These are phyloP conservation scores for Triglochin maritima DNA, from an alignment of 106 monocot species.

Conservation along the genomic window DNA sequence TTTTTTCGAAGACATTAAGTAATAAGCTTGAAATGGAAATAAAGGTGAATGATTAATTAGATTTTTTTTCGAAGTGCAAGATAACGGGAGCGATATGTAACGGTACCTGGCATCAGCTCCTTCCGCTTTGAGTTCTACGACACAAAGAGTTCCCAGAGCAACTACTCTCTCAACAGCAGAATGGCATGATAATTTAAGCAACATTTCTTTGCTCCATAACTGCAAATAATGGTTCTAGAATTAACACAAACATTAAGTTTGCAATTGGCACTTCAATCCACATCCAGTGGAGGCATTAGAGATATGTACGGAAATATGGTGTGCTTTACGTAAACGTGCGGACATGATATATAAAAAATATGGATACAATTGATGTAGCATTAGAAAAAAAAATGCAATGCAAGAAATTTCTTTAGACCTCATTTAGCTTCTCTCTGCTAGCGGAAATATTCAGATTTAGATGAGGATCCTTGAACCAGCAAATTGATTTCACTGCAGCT, in stretches of 20 bases:
- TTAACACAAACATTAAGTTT: not conserved
- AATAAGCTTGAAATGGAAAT: no score
- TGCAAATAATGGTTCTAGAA: conserved; percentile 19
- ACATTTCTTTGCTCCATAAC: conserved; percentile 70
- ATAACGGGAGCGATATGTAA: no score
- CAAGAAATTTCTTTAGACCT: conserved; percentile 26
- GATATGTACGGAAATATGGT: not conserved
- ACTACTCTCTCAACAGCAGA: conserved; percentile 55
- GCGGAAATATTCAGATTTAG: conserved; percentile 50
- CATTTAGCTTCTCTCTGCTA: conserved; percentile 43
- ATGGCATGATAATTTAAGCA: conserved; percentile 50
- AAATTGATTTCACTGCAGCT: conserved; percentile 66
- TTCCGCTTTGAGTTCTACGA: conserved; percentile 62
- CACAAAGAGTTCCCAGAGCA: conserved; percentile 72
- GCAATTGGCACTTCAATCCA: no score
- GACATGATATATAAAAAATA: not conserved
- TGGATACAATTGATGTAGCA: not conserved
- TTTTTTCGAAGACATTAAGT: no score
- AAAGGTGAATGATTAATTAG: no score
- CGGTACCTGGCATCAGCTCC: conserved; percentile 71
- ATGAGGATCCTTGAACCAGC: conserved; percentile 70
- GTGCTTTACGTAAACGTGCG: not conserved
- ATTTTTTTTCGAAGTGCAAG: no score
- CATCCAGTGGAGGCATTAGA: not conserved
- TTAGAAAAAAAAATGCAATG: no score